phyloP scores from a whole-genome alignment of 2,329 filamentous ascomycete species.

The Calonectria pseudoturangicola region DNA sequence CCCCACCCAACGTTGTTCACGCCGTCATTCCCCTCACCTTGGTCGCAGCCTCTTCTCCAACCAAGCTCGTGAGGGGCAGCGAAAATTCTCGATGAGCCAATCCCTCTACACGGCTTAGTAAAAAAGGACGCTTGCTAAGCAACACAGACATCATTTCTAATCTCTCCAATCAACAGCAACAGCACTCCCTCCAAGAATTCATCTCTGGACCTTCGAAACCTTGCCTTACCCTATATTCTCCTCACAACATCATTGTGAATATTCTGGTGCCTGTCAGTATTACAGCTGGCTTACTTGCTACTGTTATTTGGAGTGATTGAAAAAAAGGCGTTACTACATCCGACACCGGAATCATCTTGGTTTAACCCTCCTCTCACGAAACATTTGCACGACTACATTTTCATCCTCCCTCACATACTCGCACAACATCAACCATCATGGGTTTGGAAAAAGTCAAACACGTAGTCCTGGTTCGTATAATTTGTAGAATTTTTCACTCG shows the following conservation, averaged over 20 bases:
- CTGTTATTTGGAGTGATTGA: not conserved
- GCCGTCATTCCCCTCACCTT: conserved; percentile 33
- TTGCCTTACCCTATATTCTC: not conserved
- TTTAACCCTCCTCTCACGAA: not conserved
- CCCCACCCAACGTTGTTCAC: conserved; percentile 11
- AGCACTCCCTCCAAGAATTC: not conserved
- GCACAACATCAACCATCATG: conserved; percentile 57
- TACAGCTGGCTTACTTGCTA: not conserved
- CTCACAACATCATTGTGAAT: not conserved
- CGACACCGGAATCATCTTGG: conserved; percentile 2
- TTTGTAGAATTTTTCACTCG: conserved; percentile 4
- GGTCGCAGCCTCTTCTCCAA: conserved; percentile 26
- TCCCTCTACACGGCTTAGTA: conserved; percentile 51
- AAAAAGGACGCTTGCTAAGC: conserved; percentile 55
- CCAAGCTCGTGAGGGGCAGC: conserved; percentile 29
- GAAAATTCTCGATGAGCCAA: conserved; percentile 43
- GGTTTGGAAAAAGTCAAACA: conserved; percentile 79
- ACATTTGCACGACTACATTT: not conserved
- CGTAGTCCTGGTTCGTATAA: conserved; percentile 79
- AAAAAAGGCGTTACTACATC: not conserved
- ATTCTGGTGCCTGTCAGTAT: not conserved
- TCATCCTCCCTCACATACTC: not conserved
- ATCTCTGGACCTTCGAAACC: not conserved
- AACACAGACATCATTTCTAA: conserved; percentile 41
- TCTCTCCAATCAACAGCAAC: conserved; percentile 18